Evolutionary conservation across 371 early-diverging fungal genomes (phyloP).

Genomic region (Mortierella sp.): DNA sequence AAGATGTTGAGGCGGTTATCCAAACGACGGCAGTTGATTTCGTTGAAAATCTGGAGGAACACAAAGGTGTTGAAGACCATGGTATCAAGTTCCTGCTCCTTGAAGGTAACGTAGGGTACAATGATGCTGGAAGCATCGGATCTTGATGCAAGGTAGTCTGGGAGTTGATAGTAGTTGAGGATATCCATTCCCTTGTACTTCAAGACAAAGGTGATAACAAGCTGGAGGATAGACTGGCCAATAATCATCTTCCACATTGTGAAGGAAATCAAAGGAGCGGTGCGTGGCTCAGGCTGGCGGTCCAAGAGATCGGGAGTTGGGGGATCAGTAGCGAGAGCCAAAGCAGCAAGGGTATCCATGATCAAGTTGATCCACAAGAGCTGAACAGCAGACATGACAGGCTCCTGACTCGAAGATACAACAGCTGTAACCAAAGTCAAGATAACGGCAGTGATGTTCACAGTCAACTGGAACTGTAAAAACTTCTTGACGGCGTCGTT

Average conservation of each 20-base stretch:
- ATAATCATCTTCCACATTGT: conserved; percentile 87
- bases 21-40: conserved; percentile 79
- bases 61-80: conserved; percentile 86
- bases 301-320: conserved; percentile 75
- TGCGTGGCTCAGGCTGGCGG: conserved; percentile 70
- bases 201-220: conserved; percentile 66
- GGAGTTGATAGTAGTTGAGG: conserved; percentile 41
- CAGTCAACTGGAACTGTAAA: conserved; percentile 83
- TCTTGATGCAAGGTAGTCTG: conserved; percentile 11
- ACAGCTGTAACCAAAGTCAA: conserved; percentile 75
- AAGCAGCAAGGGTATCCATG: conserved; percentile 85
- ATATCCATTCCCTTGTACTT: conserved; percentile 64
- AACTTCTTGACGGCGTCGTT: conserved; percentile 87
- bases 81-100: conserved; percentile 60
- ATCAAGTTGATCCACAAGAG: conserved; percentile 87
- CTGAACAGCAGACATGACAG: conserved; percentile 78
- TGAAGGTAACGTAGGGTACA: conserved; percentile 18
- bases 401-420: conserved; percentile 59
- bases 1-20: conserved; percentile 77
- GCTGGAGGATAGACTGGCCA: conserved; percentile 72
- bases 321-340: conserved; percentile 82
- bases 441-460: conserved; percentile 80
- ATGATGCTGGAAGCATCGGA: conserved; percentile 20
- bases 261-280: conserved; percentile 71
- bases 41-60: conserved; percentile 84